These are phyloP conservation scores for Oryza punctata DNA, from an alignment of 176 grass and related monocot species.

Conservation along the genomic window DNA sequence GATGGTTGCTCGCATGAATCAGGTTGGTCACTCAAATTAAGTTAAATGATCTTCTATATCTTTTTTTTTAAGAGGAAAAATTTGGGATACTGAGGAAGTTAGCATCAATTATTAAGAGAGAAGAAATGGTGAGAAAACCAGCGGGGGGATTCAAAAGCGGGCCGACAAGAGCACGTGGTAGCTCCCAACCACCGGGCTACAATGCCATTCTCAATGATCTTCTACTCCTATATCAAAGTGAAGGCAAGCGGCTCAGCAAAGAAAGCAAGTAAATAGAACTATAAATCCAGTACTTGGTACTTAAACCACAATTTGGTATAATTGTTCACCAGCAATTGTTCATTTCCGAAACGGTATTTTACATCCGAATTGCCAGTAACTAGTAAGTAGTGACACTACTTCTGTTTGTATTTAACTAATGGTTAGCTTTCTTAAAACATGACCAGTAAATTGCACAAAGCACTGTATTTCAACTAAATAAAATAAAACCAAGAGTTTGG, in stretches of 20 bases:
- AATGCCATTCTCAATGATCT: too few species aligned
- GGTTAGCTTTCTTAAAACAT: background rate
- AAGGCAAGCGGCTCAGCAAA: background rate
- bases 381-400: background rate
- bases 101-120: too few species aligned
- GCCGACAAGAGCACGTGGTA: too few species aligned
- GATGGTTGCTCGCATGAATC: background rate
- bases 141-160: too few species aligned
- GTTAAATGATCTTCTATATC: background rate
- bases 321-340: background rate
- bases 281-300: background rate
- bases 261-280: constrained; percentile 12
- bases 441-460: background rate
- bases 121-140: too few species aligned
- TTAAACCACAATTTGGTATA: background rate
- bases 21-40: background rate
- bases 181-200: too few species aligned
- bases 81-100: too few species aligned
- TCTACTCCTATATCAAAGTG: background rate
- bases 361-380: background rate
- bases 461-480: background rate
- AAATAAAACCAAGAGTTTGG: background rate
- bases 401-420: constrained; percentile 1
- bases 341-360: background rate
- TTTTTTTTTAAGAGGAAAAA: too few species aligned